Evolutionary conservation across 2,329 filamentous ascomycete species (phyloP), one percentile per base, ranked within the genome.

Genomic region (Anisogramma anomala): DNA sequence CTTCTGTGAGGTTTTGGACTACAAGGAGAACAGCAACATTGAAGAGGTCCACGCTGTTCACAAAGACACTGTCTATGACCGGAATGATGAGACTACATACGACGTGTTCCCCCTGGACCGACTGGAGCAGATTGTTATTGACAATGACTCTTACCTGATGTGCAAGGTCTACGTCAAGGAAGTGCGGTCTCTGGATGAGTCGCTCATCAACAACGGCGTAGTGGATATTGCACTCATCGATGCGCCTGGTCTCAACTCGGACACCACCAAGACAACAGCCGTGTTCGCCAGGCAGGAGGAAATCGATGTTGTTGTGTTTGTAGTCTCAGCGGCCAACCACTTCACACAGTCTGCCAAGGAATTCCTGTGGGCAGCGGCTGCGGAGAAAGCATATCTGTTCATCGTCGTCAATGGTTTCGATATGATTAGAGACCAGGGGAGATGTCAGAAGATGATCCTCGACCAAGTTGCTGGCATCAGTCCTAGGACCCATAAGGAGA

Each of bases 331-430:
- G 2, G 87, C 89, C 19, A 98, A 98, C 51, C 91, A 98, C 62
- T 96, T 98, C 57, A 98, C 91, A 0, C 78, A 94, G 41, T 94
- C 91, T 1, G 88, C 91, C n/a, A 93, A 84, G 62, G 91, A 98
- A 54, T 98, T 98, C 55, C 94, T 98, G 48, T 84, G 84, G 69
- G 89, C 89, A 37, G 91, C 91, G 2, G 91, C 91, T 1, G 79
- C 89, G 30, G 91, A 98, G 57, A 98, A 98, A 63, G 89, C 91
- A 0, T 98, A 98, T 57, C 88, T 98, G 48, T 98, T 98, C 60
- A 94, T 98, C 61, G 91, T 98, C 11, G 91, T 98, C 50, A 98
- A 98, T 58, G 88, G 89, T 14, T 98, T 87, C 54, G 91, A 98
- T 61, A 82, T 83, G 47, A 96, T 98, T 53, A 74, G 82, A 49